These are phyloP conservation scores for Komagataea norvegica DNA, from an alignment of 1,139 yeast species.

Conservation along the genomic window DNA sequence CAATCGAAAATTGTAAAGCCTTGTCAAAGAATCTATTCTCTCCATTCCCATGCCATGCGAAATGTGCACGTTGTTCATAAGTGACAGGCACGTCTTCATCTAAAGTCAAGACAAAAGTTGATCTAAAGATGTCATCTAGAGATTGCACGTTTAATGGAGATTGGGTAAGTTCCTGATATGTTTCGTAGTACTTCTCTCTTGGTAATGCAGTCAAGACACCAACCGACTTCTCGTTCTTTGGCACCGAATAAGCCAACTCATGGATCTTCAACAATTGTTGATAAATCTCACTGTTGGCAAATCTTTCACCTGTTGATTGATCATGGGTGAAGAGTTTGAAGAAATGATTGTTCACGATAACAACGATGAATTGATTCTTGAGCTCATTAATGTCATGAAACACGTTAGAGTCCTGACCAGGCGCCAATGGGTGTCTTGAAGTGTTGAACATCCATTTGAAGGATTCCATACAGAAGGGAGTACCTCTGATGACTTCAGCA, in stretches of 20 bases:
- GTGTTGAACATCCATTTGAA: conserved; percentile 90
- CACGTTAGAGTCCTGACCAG: conserved; percentile 52
- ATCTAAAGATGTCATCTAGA: conserved; percentile 64
- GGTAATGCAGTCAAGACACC: conserved; percentile 83
- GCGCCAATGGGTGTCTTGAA: conserved; percentile 68
- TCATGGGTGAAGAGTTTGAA: conserved; percentile 74
- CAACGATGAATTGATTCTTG: conserved; percentile 68
- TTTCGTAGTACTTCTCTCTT: conserved; percentile 74
- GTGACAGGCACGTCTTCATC: conserved; percentile 75
- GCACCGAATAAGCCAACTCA: conserved; percentile 32
- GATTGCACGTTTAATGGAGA: conserved; percentile 55
- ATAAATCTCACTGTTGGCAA: conserved; percentile 61
- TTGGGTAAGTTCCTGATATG: conserved; percentile 53
- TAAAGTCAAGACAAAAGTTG: conserved; percentile 77
- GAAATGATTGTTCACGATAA: conserved; percentile 72
- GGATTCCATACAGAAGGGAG: conserved; percentile 91
- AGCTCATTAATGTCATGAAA: conserved; percentile 39
- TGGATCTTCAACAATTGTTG: conserved; percentile 57
- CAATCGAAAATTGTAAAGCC: conserved; percentile 79
- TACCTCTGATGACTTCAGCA: conserved; percentile 76
- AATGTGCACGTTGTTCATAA: conserved; percentile 78
- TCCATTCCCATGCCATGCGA: conserved; percentile 95
- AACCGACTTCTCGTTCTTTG: conserved; percentile 45
- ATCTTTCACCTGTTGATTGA: conserved; percentile 41
- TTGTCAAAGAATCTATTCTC: conserved; percentile 88